phyloP scores from a whole-genome alignment of 768 basidiomycete genomes.

The Mycena epipterygia region DNA sequence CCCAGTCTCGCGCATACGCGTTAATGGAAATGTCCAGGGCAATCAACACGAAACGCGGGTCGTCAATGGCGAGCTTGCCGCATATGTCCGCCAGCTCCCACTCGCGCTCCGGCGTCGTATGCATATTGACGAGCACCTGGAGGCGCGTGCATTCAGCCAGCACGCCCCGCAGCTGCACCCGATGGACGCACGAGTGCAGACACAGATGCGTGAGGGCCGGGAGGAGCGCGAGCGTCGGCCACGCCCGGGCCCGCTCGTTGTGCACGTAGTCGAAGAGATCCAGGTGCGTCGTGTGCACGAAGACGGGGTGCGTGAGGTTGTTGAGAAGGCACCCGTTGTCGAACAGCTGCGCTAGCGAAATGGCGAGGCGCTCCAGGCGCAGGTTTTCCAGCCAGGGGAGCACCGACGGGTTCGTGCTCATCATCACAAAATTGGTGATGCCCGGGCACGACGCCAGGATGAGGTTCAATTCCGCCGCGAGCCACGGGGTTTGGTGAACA shows the following conservation, averaged over 20 bases:
- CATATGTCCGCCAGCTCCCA: constrained; percentile 32
- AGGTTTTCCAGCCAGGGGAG: constrained; percentile 11
- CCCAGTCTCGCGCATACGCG: constrained; percentile 23
- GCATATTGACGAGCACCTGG: constrained; percentile 25
- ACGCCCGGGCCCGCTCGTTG: background rate
- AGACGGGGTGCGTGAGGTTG: constrained; percentile 17
- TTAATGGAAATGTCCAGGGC: constrained; percentile 8
- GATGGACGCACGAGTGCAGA: constrained; percentile 23
- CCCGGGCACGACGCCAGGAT: constrained; percentile 9
- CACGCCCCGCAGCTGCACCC: constrained; percentile 6
- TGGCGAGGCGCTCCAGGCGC: constrained; percentile 7
- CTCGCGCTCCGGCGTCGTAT: constrained; percentile 26
- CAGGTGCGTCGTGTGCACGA: constrained; percentile 31
- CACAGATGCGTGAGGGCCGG: constrained; percentile 30
- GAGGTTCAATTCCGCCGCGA: background rate
- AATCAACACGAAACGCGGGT: constrained; percentile 29
- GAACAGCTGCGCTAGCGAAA: constrained; percentile 17
- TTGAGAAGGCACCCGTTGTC: constrained; percentile 3
- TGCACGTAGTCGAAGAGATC: constrained; percentile 19
- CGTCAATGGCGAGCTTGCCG: constrained; percentile 17
- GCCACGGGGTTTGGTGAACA: constrained; percentile 5
- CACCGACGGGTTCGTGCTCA: constrained; percentile 11
- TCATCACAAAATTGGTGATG: constrained; percentile 18
- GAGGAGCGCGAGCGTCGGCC: constrained; percentile 1
- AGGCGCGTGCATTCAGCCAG: constrained; percentile 8